Percentiles rank a stretch among this genome's conserved stretches.
Conservation (phyloP, 352 stramenopile genomes). For the Pythium chondricola region DNA sequence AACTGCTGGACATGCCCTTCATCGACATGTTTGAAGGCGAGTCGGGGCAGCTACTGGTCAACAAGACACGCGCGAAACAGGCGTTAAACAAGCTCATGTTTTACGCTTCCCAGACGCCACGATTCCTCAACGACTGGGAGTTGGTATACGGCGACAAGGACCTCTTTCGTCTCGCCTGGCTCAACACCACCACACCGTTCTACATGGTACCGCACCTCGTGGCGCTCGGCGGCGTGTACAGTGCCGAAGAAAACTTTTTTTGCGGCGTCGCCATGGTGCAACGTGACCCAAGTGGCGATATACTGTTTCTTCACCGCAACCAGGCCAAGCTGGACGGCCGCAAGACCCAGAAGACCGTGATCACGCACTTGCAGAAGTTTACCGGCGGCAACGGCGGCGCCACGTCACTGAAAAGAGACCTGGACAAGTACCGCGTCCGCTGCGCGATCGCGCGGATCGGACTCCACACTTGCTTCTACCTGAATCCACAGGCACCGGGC, state of each 20-base stretch:
- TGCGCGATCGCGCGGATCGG: slow-evolving; percentile 53
- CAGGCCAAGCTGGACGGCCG: slow-evolving; percentile 68
- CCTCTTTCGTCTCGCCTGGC: slow-evolving; percentile 71
- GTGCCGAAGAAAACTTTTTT: slow-evolving; percentile 45
- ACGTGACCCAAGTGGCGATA: slow-evolving; percentile 54
- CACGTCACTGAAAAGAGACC: slow-evolving; percentile 34
- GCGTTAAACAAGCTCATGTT: slow-evolving; percentile 78
- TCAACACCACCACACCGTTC: slow-evolving; percentile 67
- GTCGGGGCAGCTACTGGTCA: slow-evolving; percentile 67
- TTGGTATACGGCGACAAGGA: slow-evolving; percentile 77
- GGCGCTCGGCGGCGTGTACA: slow-evolving; percentile 47
- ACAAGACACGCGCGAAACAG: slow-evolving; percentile 27
- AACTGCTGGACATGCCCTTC: slow-evolving; percentile 76
- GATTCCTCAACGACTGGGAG: slow-evolving; percentile 53
- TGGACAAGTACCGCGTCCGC: slow-evolving; percentile 71
- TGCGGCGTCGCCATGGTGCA: slow-evolving; percentile 82
- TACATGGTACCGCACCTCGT: slow-evolving; percentile 58
- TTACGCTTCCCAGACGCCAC: slow-evolving; percentile 53
- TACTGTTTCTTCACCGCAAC: slow-evolving; percentile 82
- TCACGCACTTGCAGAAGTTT: slow-evolving; percentile 78
- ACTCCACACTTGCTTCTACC: slow-evolving; percentile 59
- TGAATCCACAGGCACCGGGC: slow-evolving; percentile 36
- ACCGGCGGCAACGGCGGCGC: slow-evolving; percentile 56
- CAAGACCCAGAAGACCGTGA: slow-evolving; percentile 43
- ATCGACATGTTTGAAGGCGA: slow-evolving; percentile 86